Percentiles rank a stretch among this genome's conserved stretches.
These are phyloP conservation scores for Neurospora pannonica DNA, from an alignment of 495 filamentous ascomycete species.

Conservation along the genomic window DNA sequence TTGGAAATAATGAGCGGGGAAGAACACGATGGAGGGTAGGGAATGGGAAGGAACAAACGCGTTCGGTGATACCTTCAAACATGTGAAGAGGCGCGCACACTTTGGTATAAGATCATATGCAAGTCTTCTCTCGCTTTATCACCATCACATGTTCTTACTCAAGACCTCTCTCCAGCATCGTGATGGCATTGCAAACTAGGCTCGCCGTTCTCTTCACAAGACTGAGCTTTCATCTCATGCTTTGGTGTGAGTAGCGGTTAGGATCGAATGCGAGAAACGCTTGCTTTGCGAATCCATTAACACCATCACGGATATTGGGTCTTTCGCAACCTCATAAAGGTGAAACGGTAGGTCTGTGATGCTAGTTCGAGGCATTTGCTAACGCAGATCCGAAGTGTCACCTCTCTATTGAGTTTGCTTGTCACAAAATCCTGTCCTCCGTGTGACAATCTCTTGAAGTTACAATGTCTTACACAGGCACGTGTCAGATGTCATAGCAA, in stretches of 20 bases:
- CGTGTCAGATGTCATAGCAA: background rate
- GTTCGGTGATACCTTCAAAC: background rate
- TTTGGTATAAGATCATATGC: background rate
- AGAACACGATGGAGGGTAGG: background rate
- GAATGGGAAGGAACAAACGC: background rate
- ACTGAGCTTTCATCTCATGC: background rate
- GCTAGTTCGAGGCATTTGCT: background rate
- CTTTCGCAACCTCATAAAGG: background rate
- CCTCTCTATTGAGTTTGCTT: background rate
- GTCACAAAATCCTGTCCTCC: background rate
- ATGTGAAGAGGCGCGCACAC: background rate
- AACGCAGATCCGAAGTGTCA: background rate
- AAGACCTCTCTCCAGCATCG: background rate
- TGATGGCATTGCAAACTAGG: background rate
- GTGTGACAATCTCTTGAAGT: background rate
- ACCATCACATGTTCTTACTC: background rate
- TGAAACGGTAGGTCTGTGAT: background rate
- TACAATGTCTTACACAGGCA: background rate
- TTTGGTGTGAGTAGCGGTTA: background rate
- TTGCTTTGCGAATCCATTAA: background rate
- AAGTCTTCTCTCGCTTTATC: background rate
- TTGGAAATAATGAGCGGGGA: background rate
- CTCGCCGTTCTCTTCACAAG: background rate
- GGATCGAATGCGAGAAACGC: background rate
- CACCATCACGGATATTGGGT: background rate